Base-by-base conservation (phyloP, 2,329 filamentous ascomycete genomes). In the Ceratocystis colombiana region DNA sequence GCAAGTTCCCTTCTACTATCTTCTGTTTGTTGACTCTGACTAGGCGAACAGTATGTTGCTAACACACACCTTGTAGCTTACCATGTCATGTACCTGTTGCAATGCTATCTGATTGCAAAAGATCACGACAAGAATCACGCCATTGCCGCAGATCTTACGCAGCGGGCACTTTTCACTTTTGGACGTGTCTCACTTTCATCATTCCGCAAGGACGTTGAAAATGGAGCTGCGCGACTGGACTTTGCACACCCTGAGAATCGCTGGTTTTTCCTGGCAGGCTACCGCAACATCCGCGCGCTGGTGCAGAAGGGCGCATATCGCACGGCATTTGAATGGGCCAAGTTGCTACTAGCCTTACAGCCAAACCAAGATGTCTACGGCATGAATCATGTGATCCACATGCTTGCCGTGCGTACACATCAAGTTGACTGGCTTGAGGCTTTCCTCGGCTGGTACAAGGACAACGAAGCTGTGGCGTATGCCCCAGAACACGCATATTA, bases 311-410 rank as follows among this genome's bases (percentile, higher is more conserved):
- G 92, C n/a, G 96, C 93, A 1, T 96, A 90, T 80, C 83, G 91
- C 61, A 97, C 94, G 0, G 90, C 91, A 0, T 85, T 96, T 61
- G 94, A 97, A 75, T 99, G 94, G 92, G 84, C 89, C 5, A 96
- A 94, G 76, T 77, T 97, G 5, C 79, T 96, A 8, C 80, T 95
- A 37, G 84, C 86, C 67, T 76, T 97, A 67, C 84, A 91, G 70
- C 85, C 85, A 61, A 62, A 67, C 5, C 77, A 80, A 3, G 94
- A 99, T 73, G 91, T 91, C 0, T 96, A 96, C 72, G 89, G 85
- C 61, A 84, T 96, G 72, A 82, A 86, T 68, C 83, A 96, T 66
- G 82, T 90, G 69, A 84, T 96, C 62, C 93, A 96, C 73, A 84
- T 90, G 69, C 80, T 96, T 64, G 90, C 91, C 1, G 79, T 97